A percentile compares a stretch with the other conserved stretches of the same genome.
phyloP scores from a whole-genome alignment of 352 stramenopile species.

The Globisporangium irregulare region DNA sequence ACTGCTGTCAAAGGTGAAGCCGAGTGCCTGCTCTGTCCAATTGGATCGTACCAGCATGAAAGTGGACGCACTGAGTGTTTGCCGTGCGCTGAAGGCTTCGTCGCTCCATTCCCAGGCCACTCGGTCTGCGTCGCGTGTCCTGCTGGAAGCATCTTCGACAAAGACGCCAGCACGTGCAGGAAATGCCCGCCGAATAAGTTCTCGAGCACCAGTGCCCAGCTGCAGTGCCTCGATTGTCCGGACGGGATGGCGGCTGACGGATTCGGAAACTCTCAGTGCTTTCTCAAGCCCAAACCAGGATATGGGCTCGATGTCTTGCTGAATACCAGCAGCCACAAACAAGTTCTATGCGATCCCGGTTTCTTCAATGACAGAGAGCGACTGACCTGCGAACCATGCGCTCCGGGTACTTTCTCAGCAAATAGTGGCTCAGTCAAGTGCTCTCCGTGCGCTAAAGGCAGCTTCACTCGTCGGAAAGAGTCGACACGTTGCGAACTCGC shows the following conservation, averaged over 20 bases:
- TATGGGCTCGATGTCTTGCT: not conserved
- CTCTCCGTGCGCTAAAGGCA: conserved; percentile 3
- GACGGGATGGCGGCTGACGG: conserved; percentile 12
- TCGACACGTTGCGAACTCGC: conserved; percentile 7
- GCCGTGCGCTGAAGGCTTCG: conserved; percentile 34
- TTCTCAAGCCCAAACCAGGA: not conserved
- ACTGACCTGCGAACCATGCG: conserved; percentile 5
- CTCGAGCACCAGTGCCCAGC: conserved; percentile 11
- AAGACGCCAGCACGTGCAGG: not conserved
- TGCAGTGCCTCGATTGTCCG: conserved; percentile 8
- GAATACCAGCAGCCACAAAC: not conserved
- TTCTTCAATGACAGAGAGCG: conserved; percentile 12
- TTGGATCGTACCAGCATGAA: conserved; percentile 34
- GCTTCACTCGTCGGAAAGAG: not conserved
- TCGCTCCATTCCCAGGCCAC: conserved; percentile 35
- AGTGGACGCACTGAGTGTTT: conserved; percentile 28
- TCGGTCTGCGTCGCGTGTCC: conserved; percentile 34
- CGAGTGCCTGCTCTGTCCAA: conserved; percentile 44
- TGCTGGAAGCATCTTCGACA: conserved; percentile 39
- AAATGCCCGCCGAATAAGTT: conserved; percentile 12
- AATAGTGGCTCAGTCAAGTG: conserved; percentile 4
- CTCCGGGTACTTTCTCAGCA: conserved; percentile 3
- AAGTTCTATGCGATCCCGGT: not conserved
- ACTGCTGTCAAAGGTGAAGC: conserved; percentile 33
- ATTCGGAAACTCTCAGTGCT: conserved; percentile 9